Evolutionary conservation across 2,329 filamentous ascomycete species (phyloP).

Genomic region (Fusarium sp.): DNA sequence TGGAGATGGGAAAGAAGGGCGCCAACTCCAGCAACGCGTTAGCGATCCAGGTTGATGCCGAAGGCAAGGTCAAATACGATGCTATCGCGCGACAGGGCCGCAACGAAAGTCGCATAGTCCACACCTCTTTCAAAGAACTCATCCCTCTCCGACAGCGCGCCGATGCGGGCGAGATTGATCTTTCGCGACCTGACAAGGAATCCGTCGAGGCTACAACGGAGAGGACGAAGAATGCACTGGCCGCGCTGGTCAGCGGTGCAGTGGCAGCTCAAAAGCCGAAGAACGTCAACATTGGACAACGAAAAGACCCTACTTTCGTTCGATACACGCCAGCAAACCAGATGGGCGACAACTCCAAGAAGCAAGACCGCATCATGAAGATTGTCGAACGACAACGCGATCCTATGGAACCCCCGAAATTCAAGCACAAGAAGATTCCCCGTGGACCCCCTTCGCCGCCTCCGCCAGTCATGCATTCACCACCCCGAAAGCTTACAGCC

Average conservation of each 20-base stretch:
- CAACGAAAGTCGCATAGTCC: conserved; percentile 83
- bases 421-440: conserved; percentile 99
- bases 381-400: conserved; percentile 95
- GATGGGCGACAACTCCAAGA: conserved; percentile 89
- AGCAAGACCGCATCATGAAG: conserved; percentile 97
- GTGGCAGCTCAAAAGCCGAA: conserved; percentile 95
- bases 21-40: conserved; percentile 84
- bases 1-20: conserved; percentile 91
- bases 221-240: conserved; percentile 87
- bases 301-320: conserved; percentile 91
- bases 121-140: conserved; percentile 95
- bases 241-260: conserved; percentile 84
- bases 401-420: conserved; percentile 97
- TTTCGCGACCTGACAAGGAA: conserved; percentile 86
- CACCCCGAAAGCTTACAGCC: conserved; percentile 92
- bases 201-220: conserved; percentile 87
- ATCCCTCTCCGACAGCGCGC: conserved; percentile 94
- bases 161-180: conserved; percentile 89
- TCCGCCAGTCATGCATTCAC: conserved; percentile 93
- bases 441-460: conserved; percentile 92
- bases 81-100: conserved; percentile 94
- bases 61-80: conserved; percentile 96
- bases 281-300: conserved; percentile 84
- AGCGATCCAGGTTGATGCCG: conserved; percentile 88
- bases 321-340: conserved; percentile 96